phyloP scores from a whole-genome alignment of 2,329 filamentous ascomycete genomes.

The Colletotrichum tofieldiae region DNA sequence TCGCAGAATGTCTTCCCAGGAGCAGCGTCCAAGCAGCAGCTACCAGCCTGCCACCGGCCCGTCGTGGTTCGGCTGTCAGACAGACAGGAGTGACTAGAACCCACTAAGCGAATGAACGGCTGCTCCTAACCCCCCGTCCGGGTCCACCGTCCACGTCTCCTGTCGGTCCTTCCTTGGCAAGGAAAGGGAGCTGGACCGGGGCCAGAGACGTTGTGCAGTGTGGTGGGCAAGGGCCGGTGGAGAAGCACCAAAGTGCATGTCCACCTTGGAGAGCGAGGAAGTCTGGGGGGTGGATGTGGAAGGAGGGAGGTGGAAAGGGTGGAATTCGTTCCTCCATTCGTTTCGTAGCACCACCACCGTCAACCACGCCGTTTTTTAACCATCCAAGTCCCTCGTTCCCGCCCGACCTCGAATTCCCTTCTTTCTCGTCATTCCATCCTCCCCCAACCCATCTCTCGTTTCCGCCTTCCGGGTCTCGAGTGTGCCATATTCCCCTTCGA shows the following conservation, averaged over 20 bases:
- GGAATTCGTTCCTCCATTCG: conserved; percentile 12
- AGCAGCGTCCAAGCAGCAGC: conserved; percentile 15
- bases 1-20: conserved; percentile 19
- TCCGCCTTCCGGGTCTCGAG: conserved; percentile 36
- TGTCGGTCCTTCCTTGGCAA: conserved; percentile 42
- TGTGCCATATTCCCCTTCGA: conserved; percentile 35
- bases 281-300: conserved; percentile 10
- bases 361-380: conserved; percentile 41
- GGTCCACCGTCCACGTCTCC: conserved; percentile 39
- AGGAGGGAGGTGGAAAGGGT: background rate
- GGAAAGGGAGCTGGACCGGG: conserved; percentile 33
- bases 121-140: conserved; percentile 1
- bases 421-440: conserved; percentile 31
- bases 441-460: conserved; percentile 33
- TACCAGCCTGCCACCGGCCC: conserved; percentile 21
- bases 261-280: background rate
- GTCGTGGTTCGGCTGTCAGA: conserved; percentile 26
- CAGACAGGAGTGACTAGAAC: conserved; percentile 27
- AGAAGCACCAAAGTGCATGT: background rate
- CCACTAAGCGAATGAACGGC: conserved; percentile 19
- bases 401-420: conserved; percentile 18
- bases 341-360: conserved; percentile 31
- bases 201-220: conserved; percentile 7
- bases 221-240: conserved; percentile 6
- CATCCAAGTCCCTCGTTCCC: conserved; percentile 37